Base-by-base conservation (phyloP, 345 rosid species). In the Theobroma cacao region DNA sequence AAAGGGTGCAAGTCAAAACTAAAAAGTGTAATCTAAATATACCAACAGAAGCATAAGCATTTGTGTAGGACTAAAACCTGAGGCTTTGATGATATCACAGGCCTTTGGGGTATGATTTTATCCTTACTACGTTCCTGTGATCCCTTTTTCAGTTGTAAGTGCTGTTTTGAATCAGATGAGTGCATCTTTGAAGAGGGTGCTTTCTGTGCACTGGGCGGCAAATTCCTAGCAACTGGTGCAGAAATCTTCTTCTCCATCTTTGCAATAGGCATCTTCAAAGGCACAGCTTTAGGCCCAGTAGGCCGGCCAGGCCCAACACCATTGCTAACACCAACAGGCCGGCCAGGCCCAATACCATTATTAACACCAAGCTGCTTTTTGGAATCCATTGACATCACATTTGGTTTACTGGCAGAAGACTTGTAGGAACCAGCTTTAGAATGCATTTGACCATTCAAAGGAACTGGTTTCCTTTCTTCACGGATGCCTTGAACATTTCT, bases 281-380 rank as follows among this genome's bases (percentile, higher is more conserved):
- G 87, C 43, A 80, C 71, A 15, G 84, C 85, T 87, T 88, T 92
- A 43, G 83, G 60, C 15, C 77, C 84, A 2, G 48, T 65, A 76
- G 94, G 90, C 88, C 90, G 85, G 22, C 90, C 86, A 78, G 91
- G 86, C 34, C 91, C 92, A 8, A 70, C 69, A 53, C 89, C 87
- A 79, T 79, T 88, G 70, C 76, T 87, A 72, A 63, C 86, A 31
- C 10, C 41, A 31, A 3, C 38, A 17, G 58, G 36, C 75, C 22
- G 64, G 24, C 34, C 84, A 77, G 72, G 80, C 80, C 80, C 84
- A 17, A 69, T 69, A 53, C 89, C 87, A 77, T 78, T 87, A 66
- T 77, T 87, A 79, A 74, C 87, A 10, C 75, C 91, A 90, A 79
- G 80, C 81, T 84, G 95, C 82, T 70, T 92, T 82, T 86, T 86